Percentiles rank a stretch among this genome's conserved stretches.
These are phyloP conservation scores for Apophysomyces variabilis DNA, from an alignment of 371 early-diverging fungal species.

Conservation along the genomic window DNA sequence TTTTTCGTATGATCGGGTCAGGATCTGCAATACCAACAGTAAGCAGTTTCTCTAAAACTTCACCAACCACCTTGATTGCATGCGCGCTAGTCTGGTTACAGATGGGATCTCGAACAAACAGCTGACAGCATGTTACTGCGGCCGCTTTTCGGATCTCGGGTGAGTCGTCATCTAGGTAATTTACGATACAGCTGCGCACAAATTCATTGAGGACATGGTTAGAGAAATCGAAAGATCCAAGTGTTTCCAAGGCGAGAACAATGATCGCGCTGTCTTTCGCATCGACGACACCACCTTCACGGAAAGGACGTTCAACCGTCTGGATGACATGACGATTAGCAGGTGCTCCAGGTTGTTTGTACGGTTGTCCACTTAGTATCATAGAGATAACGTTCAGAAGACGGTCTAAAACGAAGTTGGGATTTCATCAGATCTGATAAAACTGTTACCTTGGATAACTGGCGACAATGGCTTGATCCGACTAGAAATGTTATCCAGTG, in stretches of 20 bases:
- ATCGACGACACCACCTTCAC: conserved; percentile 55
- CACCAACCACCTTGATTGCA: conserved; percentile 86
- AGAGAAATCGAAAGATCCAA: conserved; percentile 89
- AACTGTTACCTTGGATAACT: conserved; percentile 84
- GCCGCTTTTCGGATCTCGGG: conserved; percentile 87
- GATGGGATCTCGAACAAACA: conserved; percentile 78
- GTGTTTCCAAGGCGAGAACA: conserved; percentile 84
- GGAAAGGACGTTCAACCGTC: conserved; percentile 47
- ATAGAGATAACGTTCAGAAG: conserved; percentile 89
- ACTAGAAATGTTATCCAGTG: conserved; percentile 80
- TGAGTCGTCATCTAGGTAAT: conserved; percentile 87
- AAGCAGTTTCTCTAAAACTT: conserved; percentile 87
- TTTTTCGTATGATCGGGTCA: conserved; percentile 80
- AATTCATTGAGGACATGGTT: conserved; percentile 88
- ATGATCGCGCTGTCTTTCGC: conserved; percentile 78
- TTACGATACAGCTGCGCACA: conserved; percentile 84
- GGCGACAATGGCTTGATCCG: conserved; percentile 84
- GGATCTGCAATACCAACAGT: conserved; percentile 92
- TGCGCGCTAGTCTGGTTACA: conserved; percentile 82
- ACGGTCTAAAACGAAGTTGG: conserved; percentile 59
- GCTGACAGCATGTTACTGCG: conserved; percentile 86
- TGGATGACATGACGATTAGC: conserved; percentile 43
- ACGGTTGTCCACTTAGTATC: conserved; percentile 86
- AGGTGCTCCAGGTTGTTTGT: conserved; percentile 83
- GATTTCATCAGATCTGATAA: background rate